Evolutionary conservation across 208 protist genomes (phyloP).

Genomic region (Acanthamoeba healyi): DNA sequence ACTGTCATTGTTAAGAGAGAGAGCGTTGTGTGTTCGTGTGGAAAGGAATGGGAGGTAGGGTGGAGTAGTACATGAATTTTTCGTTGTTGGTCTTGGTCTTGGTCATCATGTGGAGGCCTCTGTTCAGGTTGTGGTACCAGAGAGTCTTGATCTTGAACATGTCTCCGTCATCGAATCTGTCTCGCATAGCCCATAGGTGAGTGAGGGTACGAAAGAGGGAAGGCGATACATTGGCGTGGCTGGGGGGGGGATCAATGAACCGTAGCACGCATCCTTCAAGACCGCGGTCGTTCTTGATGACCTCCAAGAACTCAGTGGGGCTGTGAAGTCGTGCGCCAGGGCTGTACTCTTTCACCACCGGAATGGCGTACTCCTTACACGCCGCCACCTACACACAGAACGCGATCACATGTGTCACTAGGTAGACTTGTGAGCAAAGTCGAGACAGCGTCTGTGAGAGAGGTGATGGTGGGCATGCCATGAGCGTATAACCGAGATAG

Average conservation of each 20-base stretch:
- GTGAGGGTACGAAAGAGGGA: not conserved
- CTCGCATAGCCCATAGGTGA: too few species aligned
- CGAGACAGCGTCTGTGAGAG: not conserved
- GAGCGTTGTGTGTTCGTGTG: not conserved
- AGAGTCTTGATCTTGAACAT: slow-evolving; percentile 58
- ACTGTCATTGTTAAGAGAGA: too few species aligned
- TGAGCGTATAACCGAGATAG: not conserved
- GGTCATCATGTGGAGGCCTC: slow-evolving; percentile 51
- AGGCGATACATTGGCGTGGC: too few species aligned
- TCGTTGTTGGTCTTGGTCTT: slow-evolving; percentile 59
- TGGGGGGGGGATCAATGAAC: too few species aligned
- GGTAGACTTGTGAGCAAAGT: not conserved
- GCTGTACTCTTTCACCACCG: not conserved
- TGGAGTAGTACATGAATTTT: slow-evolving; percentile 14
- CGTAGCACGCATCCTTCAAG: slow-evolving; percentile 22
- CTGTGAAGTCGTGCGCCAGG: not conserved
- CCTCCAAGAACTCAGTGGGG: not conserved
- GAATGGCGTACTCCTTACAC: not conserved
- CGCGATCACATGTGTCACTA: too few species aligned
- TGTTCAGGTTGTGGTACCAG: slow-evolving; percentile 44
- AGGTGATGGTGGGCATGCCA: not conserved
- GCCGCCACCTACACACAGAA: not conserved
- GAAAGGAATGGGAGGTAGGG: too few species aligned
- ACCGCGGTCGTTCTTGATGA: not conserved
- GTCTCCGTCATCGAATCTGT: not conserved